phyloP scores from a whole-genome alignment of 495 filamentous ascomycete genomes.

The Neurospora sp. region DNA sequence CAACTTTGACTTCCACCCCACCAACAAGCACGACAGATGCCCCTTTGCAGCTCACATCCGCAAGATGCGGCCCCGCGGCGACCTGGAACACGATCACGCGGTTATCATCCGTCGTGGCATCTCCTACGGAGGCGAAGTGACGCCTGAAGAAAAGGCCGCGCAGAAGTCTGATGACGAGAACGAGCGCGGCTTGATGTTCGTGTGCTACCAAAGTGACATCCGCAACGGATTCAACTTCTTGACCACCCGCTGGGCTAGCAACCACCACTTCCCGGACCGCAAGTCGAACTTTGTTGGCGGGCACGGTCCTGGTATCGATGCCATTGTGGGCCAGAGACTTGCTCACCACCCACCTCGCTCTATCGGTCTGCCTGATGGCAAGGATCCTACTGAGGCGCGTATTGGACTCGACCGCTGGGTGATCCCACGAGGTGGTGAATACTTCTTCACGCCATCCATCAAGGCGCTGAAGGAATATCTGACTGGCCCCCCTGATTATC shows the following conservation, averaged over 20 bases:
- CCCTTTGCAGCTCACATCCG: neutral
- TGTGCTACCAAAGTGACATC: slow-evolving; percentile 3
- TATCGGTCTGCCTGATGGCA: neutral
- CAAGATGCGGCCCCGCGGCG: neutral
- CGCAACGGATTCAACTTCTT: neutral
- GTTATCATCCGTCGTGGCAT: slow-evolving; percentile 1
- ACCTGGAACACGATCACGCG: neutral
- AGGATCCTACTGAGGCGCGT: neutral
- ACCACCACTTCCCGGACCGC: neutral
- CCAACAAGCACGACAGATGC: neutral
- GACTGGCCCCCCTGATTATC: neutral
- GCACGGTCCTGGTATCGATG: neutral
- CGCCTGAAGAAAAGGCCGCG: neutral
- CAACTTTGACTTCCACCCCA: neutral
- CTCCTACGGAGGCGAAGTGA: neutral
- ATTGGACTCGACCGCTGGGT: neutral
- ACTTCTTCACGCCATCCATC: slow-evolving; percentile 1
- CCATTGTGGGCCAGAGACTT: neutral
- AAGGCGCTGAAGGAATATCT: slow-evolving; percentile 20
- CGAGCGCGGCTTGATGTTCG: neutral
- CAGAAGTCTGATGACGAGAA: neutral
- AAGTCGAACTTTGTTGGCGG: neutral
- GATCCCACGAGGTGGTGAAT: neutral
- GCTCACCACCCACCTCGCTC: neutral
- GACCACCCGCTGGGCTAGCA: neutral